These are phyloP conservation scores for Aspergillus sp. DNA, from an alignment of 2,329 filamentous ascomycete species.

Conservation along the genomic window DNA sequence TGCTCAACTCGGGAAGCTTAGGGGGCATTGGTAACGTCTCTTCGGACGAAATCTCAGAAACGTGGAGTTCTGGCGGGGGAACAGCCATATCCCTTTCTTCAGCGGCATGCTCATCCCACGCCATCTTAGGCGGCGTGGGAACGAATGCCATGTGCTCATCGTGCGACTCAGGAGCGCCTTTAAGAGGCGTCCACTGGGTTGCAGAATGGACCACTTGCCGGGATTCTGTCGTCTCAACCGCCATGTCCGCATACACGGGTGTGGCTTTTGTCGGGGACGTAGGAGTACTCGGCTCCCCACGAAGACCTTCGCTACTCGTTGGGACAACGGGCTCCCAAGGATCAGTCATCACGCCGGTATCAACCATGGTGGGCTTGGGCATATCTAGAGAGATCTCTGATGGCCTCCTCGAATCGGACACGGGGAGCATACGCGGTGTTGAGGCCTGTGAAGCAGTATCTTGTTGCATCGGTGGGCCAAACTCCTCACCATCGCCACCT, in stretches of 20 bases:
- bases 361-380: slow-evolving; percentile 50
- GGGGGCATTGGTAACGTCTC: slow-evolving; percentile 43
- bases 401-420: slow-evolving; percentile 28
- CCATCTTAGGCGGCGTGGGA: slow-evolving; percentile 40
- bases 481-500: slow-evolving; percentile 63
- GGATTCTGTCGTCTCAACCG: slow-evolving; percentile 14
- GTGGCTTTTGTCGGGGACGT: slow-evolving; percentile 18
- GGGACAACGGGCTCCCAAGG: slow-evolving; percentile 46
- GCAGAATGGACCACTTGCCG: slow-evolving; percentile 36
- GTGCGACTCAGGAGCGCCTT: slow-evolving; percentile 17
- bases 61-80: slow-evolving; percentile 23
- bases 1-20: slow-evolving; percentile 31
- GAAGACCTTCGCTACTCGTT: slow-evolving; percentile 16
- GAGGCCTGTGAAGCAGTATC: slow-evolving; percentile 35
- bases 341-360: slow-evolving; percentile 63
- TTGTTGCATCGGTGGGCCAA: slow-evolving; percentile 38
- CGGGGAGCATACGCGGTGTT: slow-evolving; percentile 35
- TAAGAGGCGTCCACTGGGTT: slow-evolving; percentile 44
- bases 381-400: slow-evolving; percentile 27
- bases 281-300: slow-evolving; percentile 18
- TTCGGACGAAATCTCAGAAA: slow-evolving; percentile 33
- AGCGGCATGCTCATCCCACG: slow-evolving; percentile 33
- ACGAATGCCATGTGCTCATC: slow-evolving; percentile 29
- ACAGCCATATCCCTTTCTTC: slow-evolving; percentile 16
- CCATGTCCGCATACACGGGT: slow-evolving; percentile 16